These are phyloP conservation scores for Penicillium nucicola DNA, from an alignment of 495 filamentous ascomycete genomes.

Conservation along the genomic window DNA sequence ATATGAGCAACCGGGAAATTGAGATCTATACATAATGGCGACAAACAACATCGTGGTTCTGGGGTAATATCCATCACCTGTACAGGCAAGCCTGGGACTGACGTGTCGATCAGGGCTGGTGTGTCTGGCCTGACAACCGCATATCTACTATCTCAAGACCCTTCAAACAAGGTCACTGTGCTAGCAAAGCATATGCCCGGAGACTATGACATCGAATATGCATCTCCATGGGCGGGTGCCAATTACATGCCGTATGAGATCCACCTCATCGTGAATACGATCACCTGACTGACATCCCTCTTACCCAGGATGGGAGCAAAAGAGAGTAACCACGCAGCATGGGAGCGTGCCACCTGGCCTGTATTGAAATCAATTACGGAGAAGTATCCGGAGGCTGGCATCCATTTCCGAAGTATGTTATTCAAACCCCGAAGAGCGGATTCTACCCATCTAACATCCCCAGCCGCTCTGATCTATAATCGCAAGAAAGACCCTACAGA, in stretches of 20 bases:
- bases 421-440: not conserved
- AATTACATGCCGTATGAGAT: slow-evolving; percentile 76
- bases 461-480: slow-evolving; percentile 58
- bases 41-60: slow-evolving; percentile 59
- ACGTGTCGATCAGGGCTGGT: slow-evolving; percentile 63
- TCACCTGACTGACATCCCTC: not conserved
- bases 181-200: slow-evolving; percentile 97
- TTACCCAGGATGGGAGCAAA: slow-evolving; percentile 47
- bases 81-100: not conserved
- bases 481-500: slow-evolving; percentile 58
- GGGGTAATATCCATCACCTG: slow-evolving; percentile 46
- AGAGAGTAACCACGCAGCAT: slow-evolving; percentile 52
- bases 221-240: slow-evolving; percentile 92
- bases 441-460: not conserved
- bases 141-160: slow-evolving; percentile 69
- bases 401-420: slow-evolving; percentile 74
- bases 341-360: slow-evolving; percentile 68
- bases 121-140: slow-evolving; percentile 93
- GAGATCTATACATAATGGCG: slow-evolving; percentile 24
- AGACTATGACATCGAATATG: slow-evolving; percentile 96
- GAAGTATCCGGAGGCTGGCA: slow-evolving; percentile 79
- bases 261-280: not conserved
- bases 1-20: not conserved
- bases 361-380: slow-evolving; percentile 61
- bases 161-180: slow-evolving; percentile 70